Evolutionary conservation across 805 yeast genomes (phyloP), one percentile per base, ranked within the genome.

Genomic region (Metschnikowia aberdeeniae): DNA sequence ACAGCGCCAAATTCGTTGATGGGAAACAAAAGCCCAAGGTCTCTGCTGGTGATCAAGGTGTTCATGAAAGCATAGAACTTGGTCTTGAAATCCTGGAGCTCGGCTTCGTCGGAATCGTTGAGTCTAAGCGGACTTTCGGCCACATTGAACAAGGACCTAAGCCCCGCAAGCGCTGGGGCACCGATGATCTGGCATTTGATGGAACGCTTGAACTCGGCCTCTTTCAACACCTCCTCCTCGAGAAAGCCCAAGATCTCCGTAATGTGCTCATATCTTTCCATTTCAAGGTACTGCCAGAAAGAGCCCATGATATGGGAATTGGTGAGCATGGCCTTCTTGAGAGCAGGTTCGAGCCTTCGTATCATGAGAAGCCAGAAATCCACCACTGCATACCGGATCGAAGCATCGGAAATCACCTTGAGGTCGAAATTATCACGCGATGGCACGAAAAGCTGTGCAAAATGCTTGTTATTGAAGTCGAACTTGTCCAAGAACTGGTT

Each of bases 121-220:
- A 40, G 49, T n/a, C 42, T 14, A 10, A 35, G 42, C 13, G 38
- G 36, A 10, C 40, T 19, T 9, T 43, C 47, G 19, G 49, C 36
- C 13, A 43, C 41, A 2, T 44, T 24, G 26, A 61, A 81, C 3
- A 88, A 60, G 3, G 76, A 70, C 29, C 80, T 76, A 27, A 88
- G 52, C 43, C 80, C 80, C 24, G 74, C 72, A 46, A 89, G 58
- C 19, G 83, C 78, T 72, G 85, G 78, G 58, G 90, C 97, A 54
- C 87, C 88, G 56, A 92, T 76, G 12, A 89, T 75, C 48, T 80
- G 79, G 49, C 88, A 77, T 60, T 89, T 90, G 0, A 89, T 77
- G 48, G 82, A 69, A 56, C 81, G 83, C 53, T 79, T 79, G 59
- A 81, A 84, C 10, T 75, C 64, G 2, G 68, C 56, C 52, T 90